Evolutionary conservation across 2,329 filamentous ascomycete genomes (phyloP), one percentile per base, ranked within the genome.

Genomic region (Pseudopyricularia cyperi): DNA sequence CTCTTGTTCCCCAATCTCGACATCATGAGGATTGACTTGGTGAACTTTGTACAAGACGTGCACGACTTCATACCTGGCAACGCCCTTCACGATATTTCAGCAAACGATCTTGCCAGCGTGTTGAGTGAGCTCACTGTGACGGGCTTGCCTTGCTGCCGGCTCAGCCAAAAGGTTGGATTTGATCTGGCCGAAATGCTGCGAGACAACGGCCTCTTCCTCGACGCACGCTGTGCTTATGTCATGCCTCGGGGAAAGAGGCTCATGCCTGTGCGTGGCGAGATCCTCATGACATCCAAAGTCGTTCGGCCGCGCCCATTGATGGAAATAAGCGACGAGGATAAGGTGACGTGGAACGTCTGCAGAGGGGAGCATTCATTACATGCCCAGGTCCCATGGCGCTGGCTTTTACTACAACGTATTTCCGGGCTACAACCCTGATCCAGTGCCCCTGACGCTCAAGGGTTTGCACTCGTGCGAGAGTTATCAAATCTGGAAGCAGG

Each of bases 111-210:
- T 4, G 74, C 73, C 3, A 76, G 72, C 55, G 74, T 68, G 3
- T 59, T 79, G 7, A 73, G 78, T 53, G 75, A 79, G 58, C 64
- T 79, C 39, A 67, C 73, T 47, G 59, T 78, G 22, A 78, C 75
- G 0, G 76, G 76, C 7, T 64, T 78, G 53, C 74, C 75, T 0
- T 66, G 65, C 39, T 73, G 76, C 52, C 71, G 75, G 17, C 64
- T 67, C 7, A 75, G 75, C 2, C 62, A 68, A 53, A 74, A 73
- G 54, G 70, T 70, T 12, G 67, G 67, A 7, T 65, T 65, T 3
- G 74, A 78, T 56, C 61, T 79, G 37, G 67, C 68, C n/a, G 73
- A 74, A 3, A 69, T 79, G 61, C 61, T 79, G 52, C 76, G 70
- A 55, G 72, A 78, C 46, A 74, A 77, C 53, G 76, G 76, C 2